phyloP scores from a whole-genome alignment of 2,329 filamentous ascomycete genomes.

The Ceratocystis cubensis region DNA sequence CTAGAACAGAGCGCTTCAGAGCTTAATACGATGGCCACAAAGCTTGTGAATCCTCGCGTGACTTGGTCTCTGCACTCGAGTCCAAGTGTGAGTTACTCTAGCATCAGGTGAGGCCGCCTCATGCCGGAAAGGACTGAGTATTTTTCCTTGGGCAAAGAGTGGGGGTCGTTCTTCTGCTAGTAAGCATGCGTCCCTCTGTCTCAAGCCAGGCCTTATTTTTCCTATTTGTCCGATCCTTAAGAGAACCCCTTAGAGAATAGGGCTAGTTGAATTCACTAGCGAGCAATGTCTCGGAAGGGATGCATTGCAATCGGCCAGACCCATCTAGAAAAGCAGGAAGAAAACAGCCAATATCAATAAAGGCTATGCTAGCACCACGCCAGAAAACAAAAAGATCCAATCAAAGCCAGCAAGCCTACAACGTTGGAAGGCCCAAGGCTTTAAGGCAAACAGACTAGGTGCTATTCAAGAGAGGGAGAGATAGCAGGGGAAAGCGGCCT shows the following conservation, averaged over 20 bases:
- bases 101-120: too few relatives aligned
- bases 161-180: too few relatives aligned
- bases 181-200: not conserved
- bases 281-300: not conserved
- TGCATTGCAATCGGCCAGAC: not conserved
- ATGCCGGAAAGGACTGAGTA: too few relatives aligned
- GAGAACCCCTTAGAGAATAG: not conserved
- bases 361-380: too few relatives aligned
- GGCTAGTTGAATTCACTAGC: not conserved
- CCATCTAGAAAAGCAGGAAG: not conserved
- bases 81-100: too few relatives aligned
- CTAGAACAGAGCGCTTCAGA: too few relatives aligned
- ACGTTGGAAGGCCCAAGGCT: not conserved
- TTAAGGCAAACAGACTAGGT: not conserved
- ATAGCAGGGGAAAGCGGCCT: not conserved
- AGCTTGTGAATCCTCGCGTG: too few relatives aligned
- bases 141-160: too few relatives aligned
- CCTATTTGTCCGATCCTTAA: constrained; percentile 5
- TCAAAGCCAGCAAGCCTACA: not conserved
- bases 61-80: too few relatives aligned
- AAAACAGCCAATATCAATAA: not conserved
- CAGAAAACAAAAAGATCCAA: not conserved
- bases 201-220: not conserved
- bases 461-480: not conserved
- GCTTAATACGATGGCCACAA: too few relatives aligned